Base-by-base conservation (phyloP, 106 monocot species). In the Ottelia alismoides region DNA sequence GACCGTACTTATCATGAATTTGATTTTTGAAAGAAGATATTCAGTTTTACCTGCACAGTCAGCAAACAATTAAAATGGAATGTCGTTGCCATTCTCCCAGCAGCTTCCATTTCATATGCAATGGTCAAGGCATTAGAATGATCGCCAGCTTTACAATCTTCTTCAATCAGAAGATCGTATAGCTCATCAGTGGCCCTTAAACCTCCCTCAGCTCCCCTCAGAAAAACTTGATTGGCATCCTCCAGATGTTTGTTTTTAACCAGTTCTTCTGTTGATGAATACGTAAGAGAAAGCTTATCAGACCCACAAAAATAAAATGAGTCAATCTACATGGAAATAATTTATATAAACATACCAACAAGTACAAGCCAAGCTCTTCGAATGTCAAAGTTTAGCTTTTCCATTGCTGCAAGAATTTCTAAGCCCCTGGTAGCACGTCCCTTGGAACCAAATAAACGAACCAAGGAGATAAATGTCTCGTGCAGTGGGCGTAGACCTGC, bases 1-100 rank as follows among this genome's bases (percentile, higher is more conserved):
- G n/a, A n/a, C n/a, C 21, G 20, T 47, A 47, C 12, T 16, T 47
- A 4, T 47, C 6, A 47, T 47, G 47, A 47, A 47, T 19, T 47
- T 47, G 27, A 26, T 26, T 27, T 6, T 12, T 27, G 58, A 14
- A 0, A 17, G 47, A 7, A 35, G 28, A 7, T 22, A 56, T 26
- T 23, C 0, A 21, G 18, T 1, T 16, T 52, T 72, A 96, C 96
- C 85, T 96, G 96, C 19, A 96, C 96, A 64, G 89, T 96, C 30
- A 96, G 85, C 60, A 96, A 84, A 45, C 84, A 89, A 62, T 96
- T 96, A 59, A 79, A 96, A 82, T 96, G 96, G 62, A 85, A 89
- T 27, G 96, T 96, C 35, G 96, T 96, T 20, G 96, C 96, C 96
- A 96, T 82, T 82, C 88, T 89, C 63, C 88, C 96, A 22, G 96